Evolutionary conservation across 1,139 yeast species (phyloP), one percentile per base, ranked within the genome.

Genomic region (Ogataea hybrid): DNA sequence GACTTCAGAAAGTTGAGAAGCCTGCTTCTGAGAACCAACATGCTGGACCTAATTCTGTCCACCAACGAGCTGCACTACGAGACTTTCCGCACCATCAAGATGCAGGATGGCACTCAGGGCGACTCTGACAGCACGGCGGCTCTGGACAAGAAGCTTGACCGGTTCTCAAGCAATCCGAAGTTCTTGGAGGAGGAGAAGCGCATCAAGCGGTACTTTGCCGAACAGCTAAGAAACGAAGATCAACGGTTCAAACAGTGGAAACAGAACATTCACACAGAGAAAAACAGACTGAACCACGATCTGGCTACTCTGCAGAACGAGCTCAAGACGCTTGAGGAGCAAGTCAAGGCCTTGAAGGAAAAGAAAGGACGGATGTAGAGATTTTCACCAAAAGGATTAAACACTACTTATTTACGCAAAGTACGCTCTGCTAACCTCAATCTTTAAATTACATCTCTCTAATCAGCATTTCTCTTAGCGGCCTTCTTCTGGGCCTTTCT

Each of bases 181-280:
- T 92, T 86, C 69, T 84, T 88, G 66, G 97, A 92, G 66, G 97
- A 92, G 63, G 98, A 94, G 67, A 95, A 87, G 63, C 85, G 92
- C 25, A 75, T 94, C 62, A 89, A 94, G 76, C 84, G 86, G 67
- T 85, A 86, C 64, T 92, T 92, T 68, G 92, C 97, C n/a, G 97
- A 90, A 63, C 97, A 92, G 69, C 96, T 94, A 50, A 89, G 90
- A 70, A 87, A 88, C 37, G 98, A 92, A 69, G 98, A 94, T 61
- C 95, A 87, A 60, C 78, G 98, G 62, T 94, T 92, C 70, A 84
- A 95, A 71, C 96, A 90, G 71, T 92, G 98, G 97, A 97, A 90
- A 68, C 87, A 89, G 55, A 90, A 90, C 62, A 87, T 92, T 56
- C 94, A 89, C 51, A 87, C 86, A 55, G 97, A 90, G 70, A 83